Evolutionary conservation across 139 green algal genomes (phyloP), one percentile per base, ranked within the genome.

Genomic region (Chlorella sp.): DNA sequence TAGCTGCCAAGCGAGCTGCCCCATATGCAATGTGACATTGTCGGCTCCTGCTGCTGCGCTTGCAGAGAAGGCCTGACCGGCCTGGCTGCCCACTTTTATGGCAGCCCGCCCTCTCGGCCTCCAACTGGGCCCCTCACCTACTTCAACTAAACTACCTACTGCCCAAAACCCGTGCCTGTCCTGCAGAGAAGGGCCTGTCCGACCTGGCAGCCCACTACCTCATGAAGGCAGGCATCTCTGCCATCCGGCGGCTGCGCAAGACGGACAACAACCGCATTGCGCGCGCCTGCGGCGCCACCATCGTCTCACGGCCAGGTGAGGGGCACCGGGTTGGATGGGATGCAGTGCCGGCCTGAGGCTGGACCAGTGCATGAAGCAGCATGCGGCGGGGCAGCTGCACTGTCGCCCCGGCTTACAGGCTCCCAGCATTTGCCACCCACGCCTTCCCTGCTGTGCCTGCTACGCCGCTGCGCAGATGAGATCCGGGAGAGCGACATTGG

Each of bases 191-290:
- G 92, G 97, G 97, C 23, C 89, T 99, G 39, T 94, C 82, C 30
- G 97, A 99, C 89, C 93, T 99, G 80, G 96, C 96, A 4, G 94
- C 94, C 38, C 97, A 99, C 90, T 98, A 95, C 91, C 90, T 98
- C 18, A 94, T 90, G 57, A 98, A 98, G 83, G 93, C 95, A 7
- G 94, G 94, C 90, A 96, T 99, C 81, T 93, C 88, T 25, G 97
- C 97, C 85, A 98, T 99, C 89, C 91, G 97, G 38, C 93, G 97
- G n/a, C 85, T 99, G 85, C 92, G 97, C 65, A 99, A 99, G 89
- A 99, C 97, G 12, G 97, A 99, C 90, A 99, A 99, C 94, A 99
- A 99, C 93, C 93, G 97, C 84, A 97, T 99, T 47, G 97, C 97
- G 1, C 91, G 97, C 1, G 97, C 97, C 16, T 92, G 74, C 38